Conservation (phyloP, 2,329 filamentous ascomycete species). For the Dactylellina haptotyla region DNA sequence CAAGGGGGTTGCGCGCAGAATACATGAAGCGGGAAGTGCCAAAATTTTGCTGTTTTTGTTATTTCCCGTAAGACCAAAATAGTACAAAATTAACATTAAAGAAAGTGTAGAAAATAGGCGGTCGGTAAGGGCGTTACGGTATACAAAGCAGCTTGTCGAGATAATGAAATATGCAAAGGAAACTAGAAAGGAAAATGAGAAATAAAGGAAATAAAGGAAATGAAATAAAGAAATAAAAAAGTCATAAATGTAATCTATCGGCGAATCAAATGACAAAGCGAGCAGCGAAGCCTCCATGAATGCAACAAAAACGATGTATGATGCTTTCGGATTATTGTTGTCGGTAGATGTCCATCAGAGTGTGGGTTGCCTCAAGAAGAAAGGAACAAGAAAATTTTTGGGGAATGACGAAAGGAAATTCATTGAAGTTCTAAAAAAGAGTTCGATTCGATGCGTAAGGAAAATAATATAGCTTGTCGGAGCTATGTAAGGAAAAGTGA, state of each 20-base stretch:
- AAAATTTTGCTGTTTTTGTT: slow-evolving; percentile 7
- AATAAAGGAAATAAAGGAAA: slow-evolving; percentile 52
- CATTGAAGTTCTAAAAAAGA: slow-evolving; percentile 51
- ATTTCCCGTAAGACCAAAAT: slow-evolving; percentile 2
- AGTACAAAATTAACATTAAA: slow-evolving; percentile 51
- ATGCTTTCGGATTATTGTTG: slow-evolving; percentile 24
- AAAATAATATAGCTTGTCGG: slow-evolving; percentile 47
- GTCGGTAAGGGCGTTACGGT: slow-evolving; percentile 50
- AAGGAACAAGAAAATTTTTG: slow-evolving; percentile 25
- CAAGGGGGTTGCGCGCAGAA: slow-evolving; percentile 1
- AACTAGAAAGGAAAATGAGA: slow-evolving; percentile 53
- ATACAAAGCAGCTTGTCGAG: slow-evolving; percentile 14
- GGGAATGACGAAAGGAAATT: slow-evolving; percentile 42
- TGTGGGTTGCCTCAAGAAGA: slow-evolving; percentile 45
- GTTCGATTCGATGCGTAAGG: slow-evolving; percentile 53
- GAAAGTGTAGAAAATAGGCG: slow-evolving; percentile 43
- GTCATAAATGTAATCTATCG: slow-evolving; percentile 38
- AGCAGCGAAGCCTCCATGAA: slow-evolving; percentile 37
- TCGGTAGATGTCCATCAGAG: slow-evolving; percentile 24
- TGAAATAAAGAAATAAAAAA: slow-evolving; percentile 47
- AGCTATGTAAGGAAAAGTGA: slow-evolving; percentile 24
- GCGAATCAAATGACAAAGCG: slow-evolving; percentile 32
- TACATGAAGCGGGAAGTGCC: not conserved
- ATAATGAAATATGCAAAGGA: slow-evolving; percentile 14
- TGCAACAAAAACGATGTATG: slow-evolving; percentile 36